Evolutionary conservation across 2,329 filamentous ascomycete species (phyloP), one percentile per base, ranked within the genome.

Genomic region (Pseudocercospora fijiensis): DNA sequence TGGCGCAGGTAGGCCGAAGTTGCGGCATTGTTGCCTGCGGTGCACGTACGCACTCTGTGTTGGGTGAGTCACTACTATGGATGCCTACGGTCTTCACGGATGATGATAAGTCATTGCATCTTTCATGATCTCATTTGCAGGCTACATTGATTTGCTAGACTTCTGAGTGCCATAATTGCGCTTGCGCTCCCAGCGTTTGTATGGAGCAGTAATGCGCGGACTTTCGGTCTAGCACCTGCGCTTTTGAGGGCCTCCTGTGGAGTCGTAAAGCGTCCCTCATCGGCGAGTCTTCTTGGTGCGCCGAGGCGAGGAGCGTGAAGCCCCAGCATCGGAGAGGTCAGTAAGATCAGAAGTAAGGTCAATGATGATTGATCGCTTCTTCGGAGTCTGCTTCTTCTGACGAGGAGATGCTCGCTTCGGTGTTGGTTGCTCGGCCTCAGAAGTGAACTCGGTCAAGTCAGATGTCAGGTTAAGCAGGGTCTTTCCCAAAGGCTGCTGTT

Each of bases 371-470:
- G 60, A 30, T 20, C 20, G 24, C 28, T 41, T n/a, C 16, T 41
- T 41, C 37, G n/a, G 37, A n/a, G 16, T 41, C 37, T 41, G 37
- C 37, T 41, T 41, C 37, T 41, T 41, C 37, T 41, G 37, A 18
- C 16, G 16, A n/a, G 37, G 37, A 5, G 37, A 18, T 41, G 37
- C 37, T n/a, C 37, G 37, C 37, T 41, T n/a, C 37, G 37, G 16
- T n/a, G 37, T 41, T 18, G 37, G 16, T 3, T 41, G 16, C 37
- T 16, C 16, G 16, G 51, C 22, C 8, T 56, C 53, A 33, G 53
- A 56, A 9, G 53, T 56, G 53, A 56, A 37, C n/a, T 56, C 53
- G 7, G 53, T 56, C 8, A 56, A 7, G 8, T 56, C 53, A 20
- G 53, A 37, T 2, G 53, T 56, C 18, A 56, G 27, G 53, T 56